Conservation (phyloP, 2,329 filamentous ascomycete species). For the Aspergillus sp. region DNA sequence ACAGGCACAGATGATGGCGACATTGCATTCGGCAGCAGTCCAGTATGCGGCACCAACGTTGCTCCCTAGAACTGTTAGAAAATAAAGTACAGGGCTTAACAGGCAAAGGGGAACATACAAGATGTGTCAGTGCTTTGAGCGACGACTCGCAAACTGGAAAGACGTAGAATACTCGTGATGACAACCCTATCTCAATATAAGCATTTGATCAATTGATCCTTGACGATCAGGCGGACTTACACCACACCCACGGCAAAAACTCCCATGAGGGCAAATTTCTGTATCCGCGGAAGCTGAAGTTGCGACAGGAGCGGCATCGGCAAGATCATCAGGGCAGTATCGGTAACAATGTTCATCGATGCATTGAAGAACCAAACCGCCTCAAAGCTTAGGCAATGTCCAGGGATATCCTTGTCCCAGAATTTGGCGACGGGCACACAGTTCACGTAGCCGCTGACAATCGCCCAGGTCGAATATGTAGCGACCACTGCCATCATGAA, state of each 20-base stretch:
- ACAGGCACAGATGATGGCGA: conserved; percentile 39
- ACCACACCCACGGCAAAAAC: conserved; percentile 41
- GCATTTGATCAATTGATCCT: no score
- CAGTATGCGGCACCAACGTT: conserved; percentile 39
- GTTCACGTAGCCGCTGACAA: conserved; percentile 37
- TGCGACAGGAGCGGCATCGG: conserved; percentile 39
- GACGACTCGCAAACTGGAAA: conserved; percentile 20
- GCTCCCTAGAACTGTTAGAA: conserved; percentile 7
- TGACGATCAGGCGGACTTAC: conserved; percentile 13
- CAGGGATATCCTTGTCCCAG: conserved; percentile 32
- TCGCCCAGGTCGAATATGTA: conserved; percentile 25
- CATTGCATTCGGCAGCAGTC: conserved; percentile 39
- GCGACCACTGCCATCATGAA: conserved; percentile 27
- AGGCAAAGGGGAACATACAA: conserved; percentile 9
- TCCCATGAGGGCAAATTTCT: conserved; percentile 36
- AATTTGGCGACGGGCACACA: conserved; percentile 38
- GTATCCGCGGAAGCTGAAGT: conserved; percentile 36
- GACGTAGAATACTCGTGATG: conserved; percentile 27
- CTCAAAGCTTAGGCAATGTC: conserved; percentile 35
- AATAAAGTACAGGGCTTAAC: background rate
- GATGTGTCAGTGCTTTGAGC: conserved; percentile 23
- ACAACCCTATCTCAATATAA: conserved; percentile 17
- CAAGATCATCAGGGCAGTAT: conserved; percentile 37
- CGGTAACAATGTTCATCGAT: conserved; percentile 38
- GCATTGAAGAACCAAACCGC: conserved; percentile 40